Conservation (phyloP, 805 yeast species). For the Candida railenensis region DNA sequence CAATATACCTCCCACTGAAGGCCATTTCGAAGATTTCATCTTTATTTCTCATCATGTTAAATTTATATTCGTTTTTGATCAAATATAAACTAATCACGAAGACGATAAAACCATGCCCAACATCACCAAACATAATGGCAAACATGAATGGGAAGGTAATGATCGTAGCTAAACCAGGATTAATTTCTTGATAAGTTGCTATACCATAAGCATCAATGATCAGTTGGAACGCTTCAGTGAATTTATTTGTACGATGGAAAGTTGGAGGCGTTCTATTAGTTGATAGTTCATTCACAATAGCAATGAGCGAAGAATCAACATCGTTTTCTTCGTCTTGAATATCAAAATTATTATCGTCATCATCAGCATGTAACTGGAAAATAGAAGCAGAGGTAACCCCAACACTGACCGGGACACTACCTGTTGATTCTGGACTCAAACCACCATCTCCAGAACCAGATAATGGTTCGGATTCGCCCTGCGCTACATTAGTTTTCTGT, state of each 20-base stretch:
- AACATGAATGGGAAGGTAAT: constrained; percentile 81
- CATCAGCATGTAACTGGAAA: constrained; percentile 1
- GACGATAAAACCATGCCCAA: constrained; percentile 73
- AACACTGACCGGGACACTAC: not conserved
- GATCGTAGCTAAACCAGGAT: constrained; percentile 72
- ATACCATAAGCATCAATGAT: constrained; percentile 78
- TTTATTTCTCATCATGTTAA: constrained; percentile 53
- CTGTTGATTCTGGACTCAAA: not conserved
- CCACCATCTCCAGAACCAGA: not conserved
- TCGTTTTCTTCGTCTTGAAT: constrained; percentile 13
- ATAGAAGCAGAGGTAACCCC: constrained; percentile 1
- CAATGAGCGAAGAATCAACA: constrained; percentile 23
- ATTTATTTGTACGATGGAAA: constrained; percentile 66
- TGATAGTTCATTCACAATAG: constrained; percentile 56
- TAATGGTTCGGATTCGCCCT: not conserved
- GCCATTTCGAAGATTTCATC: constrained; percentile 82
- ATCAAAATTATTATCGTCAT: constrained; percentile 15
- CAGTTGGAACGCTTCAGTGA: constrained; percentile 66
- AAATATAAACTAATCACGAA: constrained; percentile 53
- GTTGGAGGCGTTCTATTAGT: constrained; percentile 74
- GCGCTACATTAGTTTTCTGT: constrained; percentile 19
- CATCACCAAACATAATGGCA: constrained; percentile 82
- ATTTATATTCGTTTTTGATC: constrained; percentile 52
- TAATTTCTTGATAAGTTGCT: constrained; percentile 72
- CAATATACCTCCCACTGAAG: constrained; percentile 65